Conservation (phyloP, 495 filamentous ascomycete genomes). For the Xylaria bambusicola region DNA sequence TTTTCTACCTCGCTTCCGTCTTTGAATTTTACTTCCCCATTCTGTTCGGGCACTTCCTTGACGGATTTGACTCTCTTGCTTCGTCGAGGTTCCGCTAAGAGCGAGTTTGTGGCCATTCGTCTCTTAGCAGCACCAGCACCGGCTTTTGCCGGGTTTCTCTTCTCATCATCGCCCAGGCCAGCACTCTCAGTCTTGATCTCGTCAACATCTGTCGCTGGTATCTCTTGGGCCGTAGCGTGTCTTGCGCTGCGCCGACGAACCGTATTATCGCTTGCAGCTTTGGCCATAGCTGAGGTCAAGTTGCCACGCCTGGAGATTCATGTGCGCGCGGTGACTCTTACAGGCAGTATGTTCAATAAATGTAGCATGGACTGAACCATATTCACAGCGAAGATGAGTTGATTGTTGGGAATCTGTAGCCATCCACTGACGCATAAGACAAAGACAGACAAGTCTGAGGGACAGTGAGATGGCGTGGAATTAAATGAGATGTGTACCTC, state of each 20-base stretch:
- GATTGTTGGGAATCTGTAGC: no score
- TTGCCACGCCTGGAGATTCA: no score
- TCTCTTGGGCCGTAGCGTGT: not conserved
- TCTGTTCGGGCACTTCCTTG: not conserved
- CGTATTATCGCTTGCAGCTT: not conserved
- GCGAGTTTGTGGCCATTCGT: not conserved
- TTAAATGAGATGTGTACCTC: no score
- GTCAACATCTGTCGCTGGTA: not conserved
- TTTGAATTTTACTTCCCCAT: not conserved
- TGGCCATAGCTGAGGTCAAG: conserved; percentile 1
- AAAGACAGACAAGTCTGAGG: not conserved
- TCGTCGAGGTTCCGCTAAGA: conserved; percentile 12
- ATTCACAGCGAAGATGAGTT: not conserved
- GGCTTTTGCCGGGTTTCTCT: not conserved
- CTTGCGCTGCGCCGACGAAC: conserved; percentile 25
- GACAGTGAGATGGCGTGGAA: no score
- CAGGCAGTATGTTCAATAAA: no score
- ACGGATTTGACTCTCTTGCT: conserved; percentile 10
- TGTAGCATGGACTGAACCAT: no score
- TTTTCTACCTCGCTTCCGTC: not conserved
- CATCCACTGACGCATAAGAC: no score
- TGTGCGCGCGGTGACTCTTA: no score
- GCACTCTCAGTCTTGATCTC: conserved; percentile 1
- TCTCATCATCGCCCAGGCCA: no score
- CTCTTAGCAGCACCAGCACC: not conserved